Conservation (phyloP, 371 early-diverging fungal genomes). For the Haplosporangium sp. region DNA sequence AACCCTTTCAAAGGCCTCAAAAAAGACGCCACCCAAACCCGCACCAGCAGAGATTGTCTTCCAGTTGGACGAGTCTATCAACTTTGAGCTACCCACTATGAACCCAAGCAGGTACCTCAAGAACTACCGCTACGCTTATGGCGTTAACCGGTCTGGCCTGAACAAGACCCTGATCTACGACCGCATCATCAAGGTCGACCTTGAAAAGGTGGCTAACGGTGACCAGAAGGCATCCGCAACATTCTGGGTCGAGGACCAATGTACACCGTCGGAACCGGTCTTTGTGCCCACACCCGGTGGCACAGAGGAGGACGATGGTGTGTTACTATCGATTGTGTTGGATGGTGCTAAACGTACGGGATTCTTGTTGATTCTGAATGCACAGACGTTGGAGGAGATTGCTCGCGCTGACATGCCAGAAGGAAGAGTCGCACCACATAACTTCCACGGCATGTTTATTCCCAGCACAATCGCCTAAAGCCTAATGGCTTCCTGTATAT, state of each 20-base stretch:
- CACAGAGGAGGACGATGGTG: constrained; percentile 70
- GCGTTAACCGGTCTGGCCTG: constrained; percentile 59
- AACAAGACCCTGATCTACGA: constrained; percentile 58
- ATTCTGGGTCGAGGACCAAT: constrained; percentile 59
- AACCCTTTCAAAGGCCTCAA: not conserved
- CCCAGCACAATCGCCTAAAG: constrained; percentile 1
- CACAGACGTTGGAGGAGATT: constrained; percentile 62
- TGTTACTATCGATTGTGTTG: constrained; percentile 63
- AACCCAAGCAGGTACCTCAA: constrained; percentile 60
- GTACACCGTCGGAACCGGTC: constrained; percentile 70
- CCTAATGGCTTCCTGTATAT: not conserved
- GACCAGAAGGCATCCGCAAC: constrained; percentile 24
- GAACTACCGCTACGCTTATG: constrained; percentile 66
- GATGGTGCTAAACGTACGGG: constrained; percentile 58
- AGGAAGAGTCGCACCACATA: constrained; percentile 60
- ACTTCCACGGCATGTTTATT: constrained; percentile 63
- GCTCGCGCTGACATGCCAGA: constrained; percentile 59
- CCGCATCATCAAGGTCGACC: constrained; percentile 60
- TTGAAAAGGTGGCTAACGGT: constrained; percentile 35
- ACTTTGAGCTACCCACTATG: constrained; percentile 68
- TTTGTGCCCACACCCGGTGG: constrained; percentile 66
- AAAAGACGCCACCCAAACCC: constrained; percentile 17
- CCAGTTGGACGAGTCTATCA: constrained; percentile 37
- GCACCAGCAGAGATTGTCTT: constrained; percentile 33
- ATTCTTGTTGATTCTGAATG: constrained; percentile 67